Evolutionary conservation across 2,329 filamentous ascomycete genomes (phyloP).

Genomic region (Colletotrichum endophyticum): DNA sequence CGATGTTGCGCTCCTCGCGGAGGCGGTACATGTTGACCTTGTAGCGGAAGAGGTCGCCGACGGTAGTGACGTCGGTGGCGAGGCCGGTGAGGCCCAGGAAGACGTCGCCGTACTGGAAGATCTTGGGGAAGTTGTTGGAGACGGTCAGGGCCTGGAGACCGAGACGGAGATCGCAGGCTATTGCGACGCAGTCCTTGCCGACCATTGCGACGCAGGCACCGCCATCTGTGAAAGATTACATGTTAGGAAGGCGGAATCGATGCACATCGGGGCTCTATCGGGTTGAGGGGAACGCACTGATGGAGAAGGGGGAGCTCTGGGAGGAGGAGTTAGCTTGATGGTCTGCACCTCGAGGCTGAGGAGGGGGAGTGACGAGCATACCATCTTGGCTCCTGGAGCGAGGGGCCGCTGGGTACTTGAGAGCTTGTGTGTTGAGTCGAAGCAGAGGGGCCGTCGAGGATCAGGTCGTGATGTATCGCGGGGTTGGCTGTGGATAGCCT

Average conservation of each 20-base stretch:
- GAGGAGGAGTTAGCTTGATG: slow-evolving; percentile 34
- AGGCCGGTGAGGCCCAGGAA: slow-evolving; percentile 96
- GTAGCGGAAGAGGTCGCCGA: slow-evolving; percentile 97
- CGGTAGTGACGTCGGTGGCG: slow-evolving; percentile 92
- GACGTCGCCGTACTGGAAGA: slow-evolving; percentile 96
- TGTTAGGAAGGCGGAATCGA: slow-evolving; percentile 23
- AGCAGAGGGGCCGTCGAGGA: neutral
- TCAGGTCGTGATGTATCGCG: neutral
- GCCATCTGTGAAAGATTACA: slow-evolving; percentile 61
- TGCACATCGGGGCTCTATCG: neutral
- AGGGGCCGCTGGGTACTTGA: neutral
- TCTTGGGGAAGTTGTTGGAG: slow-evolving; percentile 99
- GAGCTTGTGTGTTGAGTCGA: neutral
- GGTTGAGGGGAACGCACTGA: slow-evolving; percentile 68
- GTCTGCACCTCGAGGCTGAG: slow-evolving; percentile 24
- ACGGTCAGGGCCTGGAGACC: slow-evolving; percentile 96
- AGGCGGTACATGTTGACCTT: slow-evolving; percentile 99
- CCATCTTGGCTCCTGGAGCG: slow-evolving; percentile 26
- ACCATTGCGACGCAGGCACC: slow-evolving; percentile 98
- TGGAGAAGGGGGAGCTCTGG: slow-evolving; percentile 90
- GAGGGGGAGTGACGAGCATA: slow-evolving; percentile 12
- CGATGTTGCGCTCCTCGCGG: slow-evolving; percentile 96
- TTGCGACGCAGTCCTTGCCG: slow-evolving; percentile 99
- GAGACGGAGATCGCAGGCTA: slow-evolving; percentile 97
- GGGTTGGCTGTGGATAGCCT: slow-evolving; percentile 1